phyloP scores from a whole-genome alignment of 768 basidiomycete species.

The Polyporus arcularius region DNA sequence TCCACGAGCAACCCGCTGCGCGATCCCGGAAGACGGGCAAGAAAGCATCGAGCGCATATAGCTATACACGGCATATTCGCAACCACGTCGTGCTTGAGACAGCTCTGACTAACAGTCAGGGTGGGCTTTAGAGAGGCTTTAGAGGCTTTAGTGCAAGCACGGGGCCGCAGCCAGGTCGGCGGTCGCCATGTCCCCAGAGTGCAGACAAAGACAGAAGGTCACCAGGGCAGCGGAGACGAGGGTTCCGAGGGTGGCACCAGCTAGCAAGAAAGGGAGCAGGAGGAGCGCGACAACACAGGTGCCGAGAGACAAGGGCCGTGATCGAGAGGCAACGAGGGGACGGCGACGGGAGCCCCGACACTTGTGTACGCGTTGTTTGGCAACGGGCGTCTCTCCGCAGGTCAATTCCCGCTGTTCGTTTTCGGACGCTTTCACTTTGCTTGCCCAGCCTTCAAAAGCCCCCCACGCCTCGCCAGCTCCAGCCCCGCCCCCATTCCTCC shows the following conservation, averaged over 20 bases:
- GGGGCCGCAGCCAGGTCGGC: too few species aligned
- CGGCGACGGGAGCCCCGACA: not conserved
- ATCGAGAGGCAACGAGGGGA: not conserved
- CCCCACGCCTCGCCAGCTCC: not conserved
- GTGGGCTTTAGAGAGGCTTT: too few species aligned
- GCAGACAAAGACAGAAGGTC: too few species aligned
- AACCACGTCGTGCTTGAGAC: not conserved
- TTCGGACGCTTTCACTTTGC: constrained; percentile 1
- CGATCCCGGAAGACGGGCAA: not conserved
- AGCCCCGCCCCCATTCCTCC: not conserved
- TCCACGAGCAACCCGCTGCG: not conserved
- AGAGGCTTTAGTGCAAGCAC: too few species aligned
- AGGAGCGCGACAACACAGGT: not conserved
- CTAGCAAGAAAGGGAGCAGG: too few species aligned
- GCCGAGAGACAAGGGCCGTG: not conserved
- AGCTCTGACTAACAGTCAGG: too few species aligned
- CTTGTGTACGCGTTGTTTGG: constrained; percentile 16
- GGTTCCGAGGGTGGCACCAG: too few species aligned
- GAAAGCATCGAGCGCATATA: too few species aligned
- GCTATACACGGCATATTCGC: too few species aligned
- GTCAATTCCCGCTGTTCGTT: constrained; percentile 9
- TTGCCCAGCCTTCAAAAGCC: not conserved
- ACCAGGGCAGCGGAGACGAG: too few species aligned
- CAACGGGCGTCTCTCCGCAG: constrained; percentile 15
- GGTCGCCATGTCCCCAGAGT: too few species aligned